These are phyloP conservation scores for Fraxinus latifolia DNA, from an alignment of 305 asterid genomes.

Conservation along the genomic window DNA sequence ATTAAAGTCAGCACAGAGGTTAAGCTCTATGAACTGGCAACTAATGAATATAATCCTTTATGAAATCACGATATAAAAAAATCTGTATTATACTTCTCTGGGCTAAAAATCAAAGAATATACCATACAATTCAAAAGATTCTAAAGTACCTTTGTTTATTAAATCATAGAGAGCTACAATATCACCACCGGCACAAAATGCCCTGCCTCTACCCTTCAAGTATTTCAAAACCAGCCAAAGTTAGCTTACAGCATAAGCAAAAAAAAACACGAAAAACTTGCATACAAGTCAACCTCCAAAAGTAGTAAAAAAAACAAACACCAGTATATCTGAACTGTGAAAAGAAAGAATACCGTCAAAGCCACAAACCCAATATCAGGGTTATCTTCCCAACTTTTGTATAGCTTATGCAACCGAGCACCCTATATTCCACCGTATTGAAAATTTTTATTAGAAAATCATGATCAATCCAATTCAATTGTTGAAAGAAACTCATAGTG, in stretches of 20 bases:
- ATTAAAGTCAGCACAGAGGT: not conserved
- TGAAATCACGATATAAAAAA: not conserved
- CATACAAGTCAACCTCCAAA: not conserved
- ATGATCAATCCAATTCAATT: not conserved
- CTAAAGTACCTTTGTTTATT: constrained; percentile 50
- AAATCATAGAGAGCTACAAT: constrained; percentile 57
- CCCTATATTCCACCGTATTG: constrained; percentile 39
- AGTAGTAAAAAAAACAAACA: not conserved
- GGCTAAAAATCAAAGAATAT: not conserved
- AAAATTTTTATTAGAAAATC: not conserved
- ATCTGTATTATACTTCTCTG: not conserved
- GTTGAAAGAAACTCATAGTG: constrained; percentile 1
- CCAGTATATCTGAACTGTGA: not conserved
- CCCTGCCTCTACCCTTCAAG: constrained; percentile 83
- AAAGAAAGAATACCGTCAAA: constrained; percentile 51
- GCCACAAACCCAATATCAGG: constrained; percentile 63
- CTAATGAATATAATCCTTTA: not conserved
- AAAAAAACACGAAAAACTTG: constrained; percentile 2
- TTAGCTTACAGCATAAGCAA: constrained; percentile 17
- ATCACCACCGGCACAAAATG: constrained; percentile 95
- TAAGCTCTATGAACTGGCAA: not conserved
- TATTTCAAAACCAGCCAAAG: constrained; percentile 27
- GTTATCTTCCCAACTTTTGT: constrained; percentile 82
- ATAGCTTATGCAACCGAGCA: constrained; percentile 65
- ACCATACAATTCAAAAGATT: not conserved